A percentile compares a stretch with the other conserved stretches of the same genome.
These are phyloP conservation scores for Pontederia crassipes DNA, from an alignment of 176 grass and related monocot species.

Conservation along the genomic window DNA sequence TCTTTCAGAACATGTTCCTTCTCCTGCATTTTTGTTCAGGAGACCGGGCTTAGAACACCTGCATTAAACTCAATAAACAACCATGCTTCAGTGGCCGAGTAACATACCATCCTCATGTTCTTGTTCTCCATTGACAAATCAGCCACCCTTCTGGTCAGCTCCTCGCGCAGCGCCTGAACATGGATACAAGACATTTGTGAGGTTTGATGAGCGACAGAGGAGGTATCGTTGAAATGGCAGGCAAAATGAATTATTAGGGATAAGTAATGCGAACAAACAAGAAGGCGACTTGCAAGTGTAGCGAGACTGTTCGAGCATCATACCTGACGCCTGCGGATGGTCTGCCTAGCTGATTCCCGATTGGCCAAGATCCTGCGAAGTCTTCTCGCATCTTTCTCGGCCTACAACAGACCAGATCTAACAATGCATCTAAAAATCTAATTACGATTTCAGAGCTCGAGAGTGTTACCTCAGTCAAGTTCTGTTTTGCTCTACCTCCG, in stretches of 20 bases:
- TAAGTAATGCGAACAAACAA: too few species aligned
- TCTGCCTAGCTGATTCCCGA: slow-evolving; percentile 59
- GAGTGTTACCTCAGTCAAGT: slow-evolving; percentile 53
- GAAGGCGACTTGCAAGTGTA: too few species aligned
- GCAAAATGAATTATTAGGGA: too few species aligned
- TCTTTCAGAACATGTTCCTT: slow-evolving; percentile 65
- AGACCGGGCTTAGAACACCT: not conserved
- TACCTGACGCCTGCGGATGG: slow-evolving; percentile 62
- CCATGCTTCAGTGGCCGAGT: not conserved
- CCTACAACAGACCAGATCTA: slow-evolving; percentile 15
- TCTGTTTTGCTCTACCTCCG: slow-evolving; percentile 35
- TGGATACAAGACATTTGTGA: not conserved
- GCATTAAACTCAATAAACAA: too few species aligned
- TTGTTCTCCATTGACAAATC: slow-evolving; percentile 65
- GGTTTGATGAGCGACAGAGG: too few species aligned
- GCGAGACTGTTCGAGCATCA: not conserved
- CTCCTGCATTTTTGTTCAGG: slow-evolving; percentile 33
- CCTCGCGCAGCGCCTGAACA: slow-evolving; percentile 54
- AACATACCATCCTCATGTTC: slow-evolving; percentile 58
- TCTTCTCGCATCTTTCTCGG: slow-evolving; percentile 57
- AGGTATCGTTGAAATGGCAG: too few species aligned
- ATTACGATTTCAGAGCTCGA: not conserved
- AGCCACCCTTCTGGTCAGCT: slow-evolving; percentile 47
- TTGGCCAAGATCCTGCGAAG: slow-evolving; percentile 65
- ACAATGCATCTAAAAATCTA: not conserved